These are phyloP conservation scores for Alternaria tenuissima DNA, from an alignment of 2,329 filamentous ascomycete genomes.

Conservation along the genomic window DNA sequence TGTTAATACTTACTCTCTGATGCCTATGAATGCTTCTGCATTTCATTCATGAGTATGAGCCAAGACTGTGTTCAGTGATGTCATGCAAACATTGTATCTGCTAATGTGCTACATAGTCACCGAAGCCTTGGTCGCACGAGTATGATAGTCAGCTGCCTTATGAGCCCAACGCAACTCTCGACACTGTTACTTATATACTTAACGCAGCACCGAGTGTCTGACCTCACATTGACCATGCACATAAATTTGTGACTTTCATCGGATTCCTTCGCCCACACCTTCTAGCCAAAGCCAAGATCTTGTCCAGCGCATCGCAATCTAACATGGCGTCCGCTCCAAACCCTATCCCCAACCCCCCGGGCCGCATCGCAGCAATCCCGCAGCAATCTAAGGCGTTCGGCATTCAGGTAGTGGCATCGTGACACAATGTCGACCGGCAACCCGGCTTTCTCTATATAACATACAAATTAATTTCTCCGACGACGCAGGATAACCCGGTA, in stretches of 20 bases:
- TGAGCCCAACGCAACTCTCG: not conserved
- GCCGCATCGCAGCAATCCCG: slow-evolving; percentile 4
- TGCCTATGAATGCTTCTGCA: not conserved
- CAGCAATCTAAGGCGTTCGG: slow-evolving; percentile 3
- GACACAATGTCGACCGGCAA: slow-evolving; percentile 4
- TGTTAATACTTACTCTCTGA: slow-evolving; percentile 30
- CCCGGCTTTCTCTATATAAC: slow-evolving; percentile 20
- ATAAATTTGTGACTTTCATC: not conserved
- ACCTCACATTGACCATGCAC: not conserved
- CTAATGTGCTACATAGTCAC: not conserved
- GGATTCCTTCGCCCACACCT: not conserved
- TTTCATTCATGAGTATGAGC: not conserved
- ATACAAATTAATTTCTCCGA: slow-evolving; percentile 33
- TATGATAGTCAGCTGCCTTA: not conserved
- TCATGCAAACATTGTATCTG: not conserved
- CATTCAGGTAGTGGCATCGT: not conserved
- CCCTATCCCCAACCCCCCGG: not conserved
- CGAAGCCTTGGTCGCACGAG: not conserved
- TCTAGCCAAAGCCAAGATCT: slow-evolving; percentile 15
- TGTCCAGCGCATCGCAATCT: slow-evolving; percentile 17
- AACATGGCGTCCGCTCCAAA: slow-evolving; percentile 7
- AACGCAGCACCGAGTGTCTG: too few species aligned
- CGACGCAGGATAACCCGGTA: slow-evolving; percentile 14
- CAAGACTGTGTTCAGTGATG: not conserved
- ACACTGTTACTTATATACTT: too few species aligned